Conservation (phyloP, 1,284 basidiomycete species). For the Cryptococcus hybrid region DNA sequence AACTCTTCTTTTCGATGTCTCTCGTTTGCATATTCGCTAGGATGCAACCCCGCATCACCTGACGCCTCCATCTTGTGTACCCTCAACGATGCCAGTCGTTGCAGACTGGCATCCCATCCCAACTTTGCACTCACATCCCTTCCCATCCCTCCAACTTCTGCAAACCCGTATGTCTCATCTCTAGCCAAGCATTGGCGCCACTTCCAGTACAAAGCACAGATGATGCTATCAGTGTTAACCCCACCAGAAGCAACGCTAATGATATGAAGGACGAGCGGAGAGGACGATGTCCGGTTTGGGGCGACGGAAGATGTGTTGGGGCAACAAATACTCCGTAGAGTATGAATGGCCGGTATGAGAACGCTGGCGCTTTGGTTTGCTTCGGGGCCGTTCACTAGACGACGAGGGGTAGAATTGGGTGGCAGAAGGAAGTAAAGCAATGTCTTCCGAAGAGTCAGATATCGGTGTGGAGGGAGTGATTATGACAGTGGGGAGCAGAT, state of each 20-base stretch:
- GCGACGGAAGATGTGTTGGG: background rate
- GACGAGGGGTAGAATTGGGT: background rate
- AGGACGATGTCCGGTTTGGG: background rate
- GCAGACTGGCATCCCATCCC: no score
- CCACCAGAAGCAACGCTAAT: background rate
- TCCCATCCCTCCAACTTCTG: background rate
- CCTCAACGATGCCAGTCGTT: no score
- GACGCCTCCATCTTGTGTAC: no score
- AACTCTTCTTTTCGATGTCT: no score
- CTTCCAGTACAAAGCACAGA: background rate
- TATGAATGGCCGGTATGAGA: background rate
- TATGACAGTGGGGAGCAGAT: no score
- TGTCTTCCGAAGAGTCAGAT: slow-evolving; percentile 1
- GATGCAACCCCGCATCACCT: no score
- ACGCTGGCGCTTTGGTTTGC: background rate
- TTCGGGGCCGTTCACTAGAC: background rate
- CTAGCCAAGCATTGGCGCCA: background rate
- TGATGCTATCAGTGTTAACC: background rate
- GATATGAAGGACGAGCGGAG: background rate
- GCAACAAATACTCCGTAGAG: background rate
- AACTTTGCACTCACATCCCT: no score
- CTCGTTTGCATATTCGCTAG: no score
- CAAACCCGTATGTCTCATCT: background rate
- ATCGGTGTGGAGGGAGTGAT: slow-evolving; percentile 23
- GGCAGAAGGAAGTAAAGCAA: background rate